Percentiles rank a stretch among this genome's conserved stretches.
Evolutionary conservation across 2,329 filamentous ascomycete genomes (phyloP).

Genomic region (Arachnomyces sp.): DNA sequence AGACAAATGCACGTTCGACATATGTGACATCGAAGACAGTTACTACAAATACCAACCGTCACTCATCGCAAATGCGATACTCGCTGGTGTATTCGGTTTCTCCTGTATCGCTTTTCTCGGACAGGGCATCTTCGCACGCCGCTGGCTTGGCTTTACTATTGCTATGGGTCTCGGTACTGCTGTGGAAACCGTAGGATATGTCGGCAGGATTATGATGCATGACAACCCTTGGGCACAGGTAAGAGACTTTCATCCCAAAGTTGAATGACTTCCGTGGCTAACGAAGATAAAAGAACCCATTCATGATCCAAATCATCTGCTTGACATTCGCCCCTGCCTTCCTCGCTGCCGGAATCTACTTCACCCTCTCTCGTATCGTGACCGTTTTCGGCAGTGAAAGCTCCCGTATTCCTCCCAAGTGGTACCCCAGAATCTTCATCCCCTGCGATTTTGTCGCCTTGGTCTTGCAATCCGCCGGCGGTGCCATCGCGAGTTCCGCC

Average conservation of each 20-base stretch:
- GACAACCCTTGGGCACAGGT: slow-evolving; percentile 36
- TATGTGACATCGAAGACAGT: slow-evolving; percentile 8
- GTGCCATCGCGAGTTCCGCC: slow-evolving; percentile 45
- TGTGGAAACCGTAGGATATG: slow-evolving; percentile 53
- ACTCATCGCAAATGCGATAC: slow-evolving; percentile 7
- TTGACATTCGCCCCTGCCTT: slow-evolving; percentile 59
- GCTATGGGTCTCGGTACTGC: slow-evolving; percentile 47
- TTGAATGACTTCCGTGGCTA: slow-evolving; percentile 22
- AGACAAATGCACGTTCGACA: slow-evolving; percentile 11
- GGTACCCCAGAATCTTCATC: slow-evolving; percentile 45
- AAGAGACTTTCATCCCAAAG: slow-evolving; percentile 24
- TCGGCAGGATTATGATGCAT: slow-evolving; percentile 48
- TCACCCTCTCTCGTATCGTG: slow-evolving; percentile 45
- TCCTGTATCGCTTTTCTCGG: slow-evolving; percentile 6
- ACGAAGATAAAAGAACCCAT: slow-evolving; percentile 1
- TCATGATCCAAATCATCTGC: slow-evolving; percentile 37
- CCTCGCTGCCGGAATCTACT: slow-evolving; percentile 55
- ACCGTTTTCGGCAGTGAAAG: slow-evolving; percentile 26
- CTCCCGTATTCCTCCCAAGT: slow-evolving; percentile 24
- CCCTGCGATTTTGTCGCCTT: slow-evolving; percentile 55
- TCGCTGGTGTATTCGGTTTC: slow-evolving; percentile 8
- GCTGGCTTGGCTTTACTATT: slow-evolving; percentile 18
- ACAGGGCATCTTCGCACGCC: slow-evolving; percentile 6
- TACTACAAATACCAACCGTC: slow-evolving; percentile 12
- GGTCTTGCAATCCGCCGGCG: slow-evolving; percentile 52